Conservation (phyloP, 2,329 filamentous ascomycete species). For the Harringtonia aguacate region DNA sequence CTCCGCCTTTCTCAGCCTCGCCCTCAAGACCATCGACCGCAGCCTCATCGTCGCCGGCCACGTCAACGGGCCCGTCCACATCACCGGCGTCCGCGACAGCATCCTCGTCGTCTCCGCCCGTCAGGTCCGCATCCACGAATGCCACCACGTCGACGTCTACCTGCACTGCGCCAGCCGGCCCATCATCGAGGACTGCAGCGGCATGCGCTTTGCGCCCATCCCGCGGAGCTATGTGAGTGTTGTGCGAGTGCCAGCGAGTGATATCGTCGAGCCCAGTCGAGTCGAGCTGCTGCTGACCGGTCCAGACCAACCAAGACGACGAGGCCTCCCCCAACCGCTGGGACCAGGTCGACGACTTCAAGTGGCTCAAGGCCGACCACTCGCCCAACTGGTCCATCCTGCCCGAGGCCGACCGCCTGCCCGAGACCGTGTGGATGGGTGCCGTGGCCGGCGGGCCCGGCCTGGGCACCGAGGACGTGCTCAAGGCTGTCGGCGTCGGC, state of each 20-base stretch:
- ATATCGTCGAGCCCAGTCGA: no score
- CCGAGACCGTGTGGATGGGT: slow-evolving; percentile 56
- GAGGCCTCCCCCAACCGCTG: slow-evolving; percentile 53
- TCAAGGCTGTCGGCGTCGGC: slow-evolving; percentile 39
- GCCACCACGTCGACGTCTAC: slow-evolving; percentile 71
- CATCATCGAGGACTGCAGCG: slow-evolving; percentile 83
- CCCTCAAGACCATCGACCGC: slow-evolving; percentile 55
- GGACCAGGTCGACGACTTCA: slow-evolving; percentile 93
- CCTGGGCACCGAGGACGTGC: slow-evolving; percentile 53
- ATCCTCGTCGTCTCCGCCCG: slow-evolving; percentile 69
- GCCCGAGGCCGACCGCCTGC: slow-evolving; percentile 45
- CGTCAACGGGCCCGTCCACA: slow-evolving; percentile 70
- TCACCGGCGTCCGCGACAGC: slow-evolving; percentile 63
- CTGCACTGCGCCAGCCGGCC: slow-evolving; percentile 72
- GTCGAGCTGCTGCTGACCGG: slow-evolving; percentile 14
- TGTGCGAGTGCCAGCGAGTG: no score
- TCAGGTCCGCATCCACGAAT: slow-evolving; percentile 93
- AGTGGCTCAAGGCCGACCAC: slow-evolving; percentile 78
- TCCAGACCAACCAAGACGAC: slow-evolving; percentile 17
- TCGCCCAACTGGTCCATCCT: slow-evolving; percentile 84
- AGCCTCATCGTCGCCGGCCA: slow-evolving; percentile 70
- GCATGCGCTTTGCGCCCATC: slow-evolving; percentile 68
- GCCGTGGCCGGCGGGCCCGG: slow-evolving; percentile 54
- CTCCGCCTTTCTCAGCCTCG: slow-evolving; percentile 57
- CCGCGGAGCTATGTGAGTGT: slow-evolving; percentile 58